Evolutionary conservation across 2,329 filamentous ascomycete species (phyloP).

Genomic region (Pestalotiopsis fici): DNA sequence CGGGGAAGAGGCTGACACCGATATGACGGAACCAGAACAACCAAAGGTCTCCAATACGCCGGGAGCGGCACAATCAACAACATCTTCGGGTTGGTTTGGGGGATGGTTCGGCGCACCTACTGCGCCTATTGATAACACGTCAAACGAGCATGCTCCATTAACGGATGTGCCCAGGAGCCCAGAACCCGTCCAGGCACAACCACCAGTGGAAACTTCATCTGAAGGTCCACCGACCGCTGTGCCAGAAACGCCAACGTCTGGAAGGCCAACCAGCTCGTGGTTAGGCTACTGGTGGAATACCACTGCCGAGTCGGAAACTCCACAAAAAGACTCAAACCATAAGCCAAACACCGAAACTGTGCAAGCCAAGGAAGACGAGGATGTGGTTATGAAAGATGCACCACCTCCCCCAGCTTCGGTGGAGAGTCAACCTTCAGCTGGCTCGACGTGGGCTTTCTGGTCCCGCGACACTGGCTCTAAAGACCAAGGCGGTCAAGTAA

Average conservation of each 20-base stretch:
- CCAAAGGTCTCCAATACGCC: constrained; percentile 11
- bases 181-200: constrained; percentile 18
- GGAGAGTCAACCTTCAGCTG: constrained; percentile 42
- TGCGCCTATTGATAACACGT: constrained; percentile 12
- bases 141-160: constrained; percentile 13
- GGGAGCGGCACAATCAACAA: constrained; percentile 17
- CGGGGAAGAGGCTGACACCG: not conserved
- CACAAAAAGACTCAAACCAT: constrained; percentile 13
- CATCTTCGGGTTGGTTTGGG: constrained; percentile 54
- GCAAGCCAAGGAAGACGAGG: constrained; percentile 32
- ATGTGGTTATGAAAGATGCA: constrained; percentile 46
- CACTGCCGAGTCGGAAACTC: constrained; percentile 13
- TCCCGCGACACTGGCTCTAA: constrained; percentile 54
- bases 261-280: constrained; percentile 31
- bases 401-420: constrained; percentile 25
- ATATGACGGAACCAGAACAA: not conserved
- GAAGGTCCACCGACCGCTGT: not conserved
- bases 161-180: constrained; percentile 17
- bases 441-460: constrained; percentile 82
- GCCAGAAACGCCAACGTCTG: constrained; percentile 13
- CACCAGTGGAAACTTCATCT: not conserved
- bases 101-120: constrained; percentile 45
- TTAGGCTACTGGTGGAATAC: constrained; percentile 33
- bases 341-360: constrained; percentile 20
- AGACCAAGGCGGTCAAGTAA: constrained; percentile 27